Percentiles rank a stretch among this genome's conserved stretches.
phyloP scores from a whole-genome alignment of 768 basidiomycete genomes.

The Rhodotorula graminis region DNA sequence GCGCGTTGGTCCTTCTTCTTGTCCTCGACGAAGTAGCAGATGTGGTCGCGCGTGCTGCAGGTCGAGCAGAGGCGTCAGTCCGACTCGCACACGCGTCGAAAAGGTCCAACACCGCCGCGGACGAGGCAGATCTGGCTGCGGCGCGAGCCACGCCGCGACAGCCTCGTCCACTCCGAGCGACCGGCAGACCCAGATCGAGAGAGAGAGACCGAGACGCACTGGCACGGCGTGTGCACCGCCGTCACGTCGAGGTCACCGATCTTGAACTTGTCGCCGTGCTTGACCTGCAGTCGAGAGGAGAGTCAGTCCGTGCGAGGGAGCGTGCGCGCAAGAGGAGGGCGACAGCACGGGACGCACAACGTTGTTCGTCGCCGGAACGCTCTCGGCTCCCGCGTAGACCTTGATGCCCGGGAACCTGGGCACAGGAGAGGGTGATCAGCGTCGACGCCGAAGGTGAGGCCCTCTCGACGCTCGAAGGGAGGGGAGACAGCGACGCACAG shows the following conservation, averaged over 20 bases:
- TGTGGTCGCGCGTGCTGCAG: slow-evolving; percentile 94
- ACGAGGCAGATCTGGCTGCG: no score
- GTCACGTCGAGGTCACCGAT: slow-evolving; percentile 53
- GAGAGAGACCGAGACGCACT: slow-evolving; percentile 7
- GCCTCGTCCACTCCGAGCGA: no score
- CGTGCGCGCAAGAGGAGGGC: background rate
- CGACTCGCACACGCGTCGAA: no score
- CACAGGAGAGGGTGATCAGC: no score
- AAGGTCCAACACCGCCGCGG: no score
- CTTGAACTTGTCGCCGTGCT: slow-evolving; percentile 73
- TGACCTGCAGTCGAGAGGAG: slow-evolving; percentile 48
- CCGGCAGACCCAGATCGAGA: no score
- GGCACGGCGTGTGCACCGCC: slow-evolving; percentile 40
- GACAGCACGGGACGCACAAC: slow-evolving; percentile 1
- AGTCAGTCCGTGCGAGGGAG: background rate
- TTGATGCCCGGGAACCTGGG: slow-evolving; percentile 53
- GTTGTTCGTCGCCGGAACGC: slow-evolving; percentile 63
- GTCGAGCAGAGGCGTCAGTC: slow-evolving; percentile 55
- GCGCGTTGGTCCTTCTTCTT: slow-evolving; percentile 58
- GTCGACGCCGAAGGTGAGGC: no score
- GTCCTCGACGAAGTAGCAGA: slow-evolving; percentile 75
- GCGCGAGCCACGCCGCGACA: no score
- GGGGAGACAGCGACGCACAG: background rate
- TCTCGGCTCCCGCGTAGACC: slow-evolving; percentile 75
- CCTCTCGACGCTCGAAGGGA: no score